Base-by-base conservation (phyloP, 441 rosid genomes). In the Flueggea neowawraea region DNA sequence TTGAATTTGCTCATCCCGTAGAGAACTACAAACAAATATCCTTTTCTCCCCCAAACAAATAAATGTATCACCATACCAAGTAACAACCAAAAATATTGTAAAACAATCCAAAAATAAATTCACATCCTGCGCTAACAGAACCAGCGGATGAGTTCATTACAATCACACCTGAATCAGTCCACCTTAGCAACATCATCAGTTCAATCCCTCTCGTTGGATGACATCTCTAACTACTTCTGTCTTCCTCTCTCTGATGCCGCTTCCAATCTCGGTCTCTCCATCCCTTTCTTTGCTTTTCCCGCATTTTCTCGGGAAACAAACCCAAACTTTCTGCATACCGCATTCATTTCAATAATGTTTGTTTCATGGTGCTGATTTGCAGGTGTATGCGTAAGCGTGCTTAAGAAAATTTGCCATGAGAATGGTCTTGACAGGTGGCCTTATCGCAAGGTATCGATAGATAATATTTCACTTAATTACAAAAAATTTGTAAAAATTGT, bases 391-490 rank as follows among this genome's bases (percentile, higher is more conserved):
- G 62, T 62, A 4, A 75, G 72, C 54, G 74, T 61, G 65, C 74
- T 77, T 41, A 75, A 75, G 75, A 75, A 67, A 75, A 69, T 75
- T 55, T 75, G 76, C 74, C 73, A 80, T 11, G 78, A 70, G 41
- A 72, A 72, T 60, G 81, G 82, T 31, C 82, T 80, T 33, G 76
- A 80, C 33, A 52, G 82, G n/a, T 73, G 82, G 80, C 84, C 78
- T 3, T 68, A 80, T 50, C 72, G 80, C 14, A 73, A 77, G 80
- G 84, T 76, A 57, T 3, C 12, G 28, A 22, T 22, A 22, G 28
- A 22, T 22, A 22, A 22, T 22, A 22, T 28, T 44, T 4, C 12
- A 9, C 51, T 49, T 52, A 17, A 28, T 41, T 32, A 28, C 10
- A 4, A n/a, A 48, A 48, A 22, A 22, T 1, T 22, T 22, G 28